phyloP scores from a whole-genome alignment of 2,329 filamentous ascomycete genomes.

The Herpotrichia juniperi region DNA sequence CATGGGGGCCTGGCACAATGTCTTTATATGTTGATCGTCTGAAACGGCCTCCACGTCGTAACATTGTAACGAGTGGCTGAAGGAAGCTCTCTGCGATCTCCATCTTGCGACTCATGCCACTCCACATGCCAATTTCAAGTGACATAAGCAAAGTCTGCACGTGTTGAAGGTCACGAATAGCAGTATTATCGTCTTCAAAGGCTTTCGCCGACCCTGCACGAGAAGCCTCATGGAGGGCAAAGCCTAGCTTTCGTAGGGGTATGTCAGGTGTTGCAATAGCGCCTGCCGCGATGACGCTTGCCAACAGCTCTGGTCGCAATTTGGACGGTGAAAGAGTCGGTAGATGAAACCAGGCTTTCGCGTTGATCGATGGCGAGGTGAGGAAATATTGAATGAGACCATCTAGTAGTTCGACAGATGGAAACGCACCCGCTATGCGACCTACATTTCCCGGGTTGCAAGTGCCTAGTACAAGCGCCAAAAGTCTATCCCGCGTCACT shows the following conservation, averaged over 20 bases:
- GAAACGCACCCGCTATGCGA: constrained; percentile 66
- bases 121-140: constrained; percentile 63
- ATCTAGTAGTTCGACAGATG: constrained; percentile 65
- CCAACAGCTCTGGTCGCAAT: constrained; percentile 65
- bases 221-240: constrained; percentile 57
- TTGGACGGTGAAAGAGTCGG: constrained; percentile 63
- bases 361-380: constrained; percentile 61
- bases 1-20: constrained; percentile 58
- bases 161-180: constrained; percentile 59
- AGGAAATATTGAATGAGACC: constrained; percentile 67
- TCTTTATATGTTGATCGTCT: constrained; percentile 60
- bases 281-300: constrained; percentile 65
- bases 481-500: constrained; percentile 61
- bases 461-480: constrained; percentile 68
- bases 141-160: constrained; percentile 58
- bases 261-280: constrained; percentile 63
- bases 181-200: constrained; percentile 57
- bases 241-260: constrained; percentile 65
- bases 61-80: constrained; percentile 62
- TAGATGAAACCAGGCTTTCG: constrained; percentile 67
- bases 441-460: constrained; percentile 58
- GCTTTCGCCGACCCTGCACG: constrained; percentile 45
- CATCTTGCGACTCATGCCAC: constrained; percentile 64
- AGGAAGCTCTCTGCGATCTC: constrained; percentile 65
- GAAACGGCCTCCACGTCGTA: constrained; percentile 64